A percentile compares a stretch with the other conserved stretches of the same genome.
These are phyloP conservation scores for Sungouiella blattae DNA, from an alignment of 805 yeast species.

Conservation along the genomic window DNA sequence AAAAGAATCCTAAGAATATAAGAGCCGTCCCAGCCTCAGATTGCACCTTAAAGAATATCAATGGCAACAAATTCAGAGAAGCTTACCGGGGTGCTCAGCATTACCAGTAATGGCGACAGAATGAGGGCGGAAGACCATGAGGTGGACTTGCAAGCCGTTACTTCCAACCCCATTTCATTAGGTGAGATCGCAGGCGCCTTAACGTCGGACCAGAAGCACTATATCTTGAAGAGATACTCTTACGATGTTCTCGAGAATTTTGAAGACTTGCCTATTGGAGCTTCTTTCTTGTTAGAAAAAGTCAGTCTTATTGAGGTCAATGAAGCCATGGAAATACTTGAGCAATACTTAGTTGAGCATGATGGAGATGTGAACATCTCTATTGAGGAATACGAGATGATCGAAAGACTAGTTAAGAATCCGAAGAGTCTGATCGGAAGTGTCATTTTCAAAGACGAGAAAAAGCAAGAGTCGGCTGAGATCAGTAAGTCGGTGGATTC, in stretches of 20 bases:
- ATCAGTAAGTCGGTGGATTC: not conserved
- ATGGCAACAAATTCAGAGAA: no score
- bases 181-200: slow-evolving; percentile 23
- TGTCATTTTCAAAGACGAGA: not conserved
- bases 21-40: no score
- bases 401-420: slow-evolving; percentile 18
- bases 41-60: no score
- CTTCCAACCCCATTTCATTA: slow-evolving; percentile 23
- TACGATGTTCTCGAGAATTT: slow-evolving; percentile 22
- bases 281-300: slow-evolving; percentile 39
- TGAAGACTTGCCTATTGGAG: slow-evolving; percentile 31
- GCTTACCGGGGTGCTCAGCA: no score
- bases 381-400: slow-evolving; percentile 29
- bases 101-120: slow-evolving; percentile 1
- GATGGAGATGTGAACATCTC: slow-evolving; percentile 48
- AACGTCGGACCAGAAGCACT: slow-evolving; percentile 24
- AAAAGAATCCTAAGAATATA: no score
- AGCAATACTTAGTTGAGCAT: slow-evolving; percentile 38
- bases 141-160: slow-evolving; percentile 16
- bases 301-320: slow-evolving; percentile 30
- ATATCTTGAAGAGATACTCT: slow-evolving; percentile 25
- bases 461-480: not conserved
- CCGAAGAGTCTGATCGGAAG: no score
- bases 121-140: slow-evolving; percentile 9
- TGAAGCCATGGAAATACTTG: slow-evolving; percentile 40